Evolutionary conservation across 164 flowering plant genomes (phyloP), one percentile per base, ranked within the genome.

Genomic region (Umbilicus rupestris): DNA sequence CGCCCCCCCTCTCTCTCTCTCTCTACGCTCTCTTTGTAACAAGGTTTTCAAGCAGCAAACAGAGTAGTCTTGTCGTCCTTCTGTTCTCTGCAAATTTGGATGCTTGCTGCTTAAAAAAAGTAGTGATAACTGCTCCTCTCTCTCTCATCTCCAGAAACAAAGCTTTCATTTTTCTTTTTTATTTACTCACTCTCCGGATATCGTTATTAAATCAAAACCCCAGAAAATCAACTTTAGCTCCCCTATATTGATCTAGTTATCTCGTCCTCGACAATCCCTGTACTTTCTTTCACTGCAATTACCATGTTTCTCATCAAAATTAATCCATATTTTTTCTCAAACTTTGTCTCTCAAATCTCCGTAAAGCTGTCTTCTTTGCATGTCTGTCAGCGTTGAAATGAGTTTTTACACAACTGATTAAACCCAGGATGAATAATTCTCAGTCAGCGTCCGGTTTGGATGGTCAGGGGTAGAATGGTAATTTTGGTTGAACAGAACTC

Each of bases 11-110:
- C 47, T 44, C 47, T 7, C 2, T 50, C 12, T 22, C 26, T 49
- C 12, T n/a, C 9, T 3, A 35, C 4, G 6, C 37, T 5, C 6
- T 5, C 7, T 35, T 35, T 49, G 11, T n/a, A 22, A 5, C 26
- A 4, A 26, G 50, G 50, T 16, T 46, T 46, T 46, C 20, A n/a
- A 49, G 55, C 26, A 49, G 55, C 26, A 5, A 49, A 49, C 55
- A n/a, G 55, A 49, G 8, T 49, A 49, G 55, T 49, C 55, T 35
- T 42, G 30, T 49, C 66, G 45, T 69, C 65, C 55, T 49, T 46
- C 20, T 46, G 55, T 49, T 49, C 55, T 49, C 55, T 49, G 55
- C 55, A 49, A 50, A 50, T 50, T 50, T 50, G 57, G 28, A 50
- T 50, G 57, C 14, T 50, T 20, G 57, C 28, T 50, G 57, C 57